phyloP scores from a whole-genome alignment of 176 grass and related monocot species.

The Pontederia crassipes region DNA sequence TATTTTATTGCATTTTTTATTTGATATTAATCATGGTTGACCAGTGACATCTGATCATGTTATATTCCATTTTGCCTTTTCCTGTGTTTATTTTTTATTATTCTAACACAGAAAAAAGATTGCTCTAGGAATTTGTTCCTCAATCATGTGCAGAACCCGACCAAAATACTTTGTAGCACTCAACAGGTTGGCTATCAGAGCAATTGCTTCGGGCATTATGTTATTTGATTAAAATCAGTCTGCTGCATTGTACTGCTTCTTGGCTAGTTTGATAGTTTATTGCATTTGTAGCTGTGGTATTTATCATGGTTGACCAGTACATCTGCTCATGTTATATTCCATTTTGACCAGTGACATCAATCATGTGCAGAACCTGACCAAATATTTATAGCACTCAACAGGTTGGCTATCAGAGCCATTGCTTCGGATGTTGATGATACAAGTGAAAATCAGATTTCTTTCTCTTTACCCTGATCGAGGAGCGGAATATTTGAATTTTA shows the following conservation, averaged over 20 bases:
- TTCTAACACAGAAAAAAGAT: conserved; percentile 1
- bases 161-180: conserved; percentile 39
- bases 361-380: conserved; percentile 16
- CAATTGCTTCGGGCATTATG: conserved; percentile 37
- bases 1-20: too few species aligned
- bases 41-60: too few species aligned
- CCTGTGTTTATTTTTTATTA: conserved; percentile 9
- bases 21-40: background rate
- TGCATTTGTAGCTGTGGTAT: background rate
- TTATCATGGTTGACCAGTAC: background rate
- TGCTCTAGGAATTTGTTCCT: conserved; percentile 1
- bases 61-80: background rate
- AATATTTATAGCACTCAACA: conserved; percentile 44
- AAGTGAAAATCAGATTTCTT: conserved; percentile 62
- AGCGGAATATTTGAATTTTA: conserved; percentile 34
- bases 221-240: conserved; percentile 7
- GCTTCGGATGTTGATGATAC: conserved; percentile 61
- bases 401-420: conserved; percentile 78
- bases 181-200: conserved; percentile 80
- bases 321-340: too few species aligned
- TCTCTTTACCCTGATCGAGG: conserved; percentile 47
- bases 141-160: conserved; percentile 7
- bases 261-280: too few species aligned
- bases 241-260: too few species aligned
- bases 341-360: background rate